Conservation (phyloP, 164 flowering plant genomes). For the Aristolochia contorta region DNA sequence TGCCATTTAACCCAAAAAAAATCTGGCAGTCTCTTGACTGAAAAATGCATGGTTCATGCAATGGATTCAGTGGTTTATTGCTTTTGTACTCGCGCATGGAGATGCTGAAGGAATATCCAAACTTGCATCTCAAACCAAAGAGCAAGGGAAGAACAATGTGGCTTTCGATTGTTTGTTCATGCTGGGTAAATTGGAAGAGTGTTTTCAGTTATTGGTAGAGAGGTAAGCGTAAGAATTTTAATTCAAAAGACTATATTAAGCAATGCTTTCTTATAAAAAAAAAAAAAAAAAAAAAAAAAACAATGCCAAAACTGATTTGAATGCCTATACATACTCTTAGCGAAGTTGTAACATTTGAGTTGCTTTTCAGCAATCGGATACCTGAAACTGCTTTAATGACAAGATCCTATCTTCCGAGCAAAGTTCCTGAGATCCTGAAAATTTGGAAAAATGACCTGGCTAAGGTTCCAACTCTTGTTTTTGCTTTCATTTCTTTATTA, state of each 20-base stretch:
- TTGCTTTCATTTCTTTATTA: not conserved
- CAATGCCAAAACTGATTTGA: too few species aligned
- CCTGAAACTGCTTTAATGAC: slow-evolving; percentile 99
- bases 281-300: not conserved
- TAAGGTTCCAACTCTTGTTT: slow-evolving; percentile 40
- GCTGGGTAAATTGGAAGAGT: slow-evolving; percentile 92
- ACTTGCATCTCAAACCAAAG: slow-evolving; percentile 82
- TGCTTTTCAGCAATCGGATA: slow-evolving; percentile 77
- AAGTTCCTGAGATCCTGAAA: slow-evolving; percentile 83
- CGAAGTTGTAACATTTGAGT: too few species aligned
- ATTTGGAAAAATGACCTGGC: slow-evolving; percentile 89
- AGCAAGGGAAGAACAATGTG: slow-evolving; percentile 93
- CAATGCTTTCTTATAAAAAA: not conserved
- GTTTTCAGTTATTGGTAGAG: slow-evolving; percentile 85
- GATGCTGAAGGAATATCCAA: slow-evolving; percentile 79
- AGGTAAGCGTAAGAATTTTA: slow-evolving; percentile 34
- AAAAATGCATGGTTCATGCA: slow-evolving; percentile 76
- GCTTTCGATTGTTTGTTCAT: slow-evolving; percentile 85
- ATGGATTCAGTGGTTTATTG: slow-evolving; percentile 88
- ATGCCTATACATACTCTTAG: too few species aligned
- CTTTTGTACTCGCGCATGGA: slow-evolving; percentile 90
- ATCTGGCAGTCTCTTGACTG: slow-evolving; percentile 35
- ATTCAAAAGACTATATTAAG: not conserved
- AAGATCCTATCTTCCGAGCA: slow-evolving; percentile 96
- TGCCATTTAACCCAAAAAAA: too few species aligned